Evolutionary conservation across 2,329 filamentous ascomycete species (phyloP), one percentile per base, ranked within the genome.

Genomic region (Westerdykella ornata): DNA sequence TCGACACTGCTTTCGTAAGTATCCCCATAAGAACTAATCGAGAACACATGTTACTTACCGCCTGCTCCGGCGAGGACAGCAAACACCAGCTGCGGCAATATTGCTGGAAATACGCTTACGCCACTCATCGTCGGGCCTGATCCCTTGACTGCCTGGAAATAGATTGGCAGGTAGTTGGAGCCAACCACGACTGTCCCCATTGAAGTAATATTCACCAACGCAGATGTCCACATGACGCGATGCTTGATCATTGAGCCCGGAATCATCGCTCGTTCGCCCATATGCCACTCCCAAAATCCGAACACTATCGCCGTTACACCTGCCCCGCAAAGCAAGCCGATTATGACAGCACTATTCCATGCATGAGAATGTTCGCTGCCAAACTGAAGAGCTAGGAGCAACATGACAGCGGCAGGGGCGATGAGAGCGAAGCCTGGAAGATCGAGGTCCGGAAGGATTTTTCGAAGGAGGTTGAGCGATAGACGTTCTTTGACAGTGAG

Each of bases 131-230:
- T 45, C 0, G 68, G 63, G 0, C 59, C 53, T 8, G 59, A 56
- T 7, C 59, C 54, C 15, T 53, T 58, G 5, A 72, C 62, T 4
- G 62, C 57, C 37, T 72, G 70, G 40, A 71, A 71, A 41, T 67
- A 72, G 1, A 69, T 50, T n/a, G 57, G 58, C 5, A 63, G 32
- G 34, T 65, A 67, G 43, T 56, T 66, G 14, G 47, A 39, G 5
- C 49, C 51, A 7, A 60, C 47, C 15, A 63, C 47, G 19, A 60
- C 51, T 41, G 29, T 48, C 31, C 31, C 39, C 38, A 45, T 46
- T 22, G 47, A 13, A 26, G 8, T 36, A 29, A 38, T 55, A 59
- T 47, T 52, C 51, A 2, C 44, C 50, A 22, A 48, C 37, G 13
- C 45, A 48, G 7, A 46, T 46, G 7, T 54, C 56, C 57, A 67